Evolutionary conservation across 331 rosid species (phyloP), one percentile per base, ranked within the genome.

Genomic region (Dryas integrifolia): DNA sequence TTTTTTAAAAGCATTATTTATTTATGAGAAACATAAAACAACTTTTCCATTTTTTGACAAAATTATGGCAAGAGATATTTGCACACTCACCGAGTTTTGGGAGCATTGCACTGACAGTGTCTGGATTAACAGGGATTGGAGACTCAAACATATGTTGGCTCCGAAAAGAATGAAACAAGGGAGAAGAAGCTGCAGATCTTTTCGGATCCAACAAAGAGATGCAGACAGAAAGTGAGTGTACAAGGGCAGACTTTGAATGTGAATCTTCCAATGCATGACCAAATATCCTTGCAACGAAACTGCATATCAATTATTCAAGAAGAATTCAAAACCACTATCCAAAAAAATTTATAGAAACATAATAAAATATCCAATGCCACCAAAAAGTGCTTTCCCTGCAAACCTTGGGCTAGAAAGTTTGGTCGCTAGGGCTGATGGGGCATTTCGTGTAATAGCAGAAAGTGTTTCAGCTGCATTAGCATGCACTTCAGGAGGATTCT

Each of bases 361-460:
- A 14, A 72, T 8, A 72, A 48, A 14, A 41, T 55, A 9, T 67
- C 15, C 44, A 70, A 24, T 52, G 55, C 16, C 69, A 55, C 62
- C n/a, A 24, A 58, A 10, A 72, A 66, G 67, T 65, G 9, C 5
- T 79, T 45, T 61, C 15, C 11, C 74, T 67, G 80, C 83, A 87
- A 72, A 95, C 99, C 99, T 88, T 82, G 92, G 94, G 80, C 99
- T 92, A 74, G 88, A 92, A 81, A 95, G 94, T 86, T 90, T 92
- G 65, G 80, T 75, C 70, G 97, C 99, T 58, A 95, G 82, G 63
- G 98, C 82, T 49, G 99, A 95, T 2, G 98, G 88, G 30, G 92
- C 86, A 90, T 85, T 95, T 69, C 92, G 85, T 45, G 96, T 88
- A 70, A 92, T 90, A 70, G 99, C 85, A 80, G 96, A 89, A 41